phyloP scores from a whole-genome alignment of 768 basidiomycete species.

The Agrocybe praecox region DNA sequence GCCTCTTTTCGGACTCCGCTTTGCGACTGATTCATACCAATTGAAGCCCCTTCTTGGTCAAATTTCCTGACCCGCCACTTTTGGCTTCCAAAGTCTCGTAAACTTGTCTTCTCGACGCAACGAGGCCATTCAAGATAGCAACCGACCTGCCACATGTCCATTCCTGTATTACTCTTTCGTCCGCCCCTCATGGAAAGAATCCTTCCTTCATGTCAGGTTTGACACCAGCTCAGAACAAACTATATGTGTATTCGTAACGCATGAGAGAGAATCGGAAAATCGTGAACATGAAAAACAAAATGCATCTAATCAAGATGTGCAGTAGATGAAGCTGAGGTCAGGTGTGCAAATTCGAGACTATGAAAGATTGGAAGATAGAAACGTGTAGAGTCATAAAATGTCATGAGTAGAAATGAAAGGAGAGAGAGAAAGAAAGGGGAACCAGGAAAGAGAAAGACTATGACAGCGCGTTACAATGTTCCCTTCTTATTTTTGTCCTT shows the following conservation, averaged over 20 bases:
- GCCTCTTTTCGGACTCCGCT: slow-evolving; percentile 26
- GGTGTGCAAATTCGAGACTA: neutral
- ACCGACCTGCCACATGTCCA: slow-evolving; percentile 18
- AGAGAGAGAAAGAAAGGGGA: slow-evolving; percentile 19
- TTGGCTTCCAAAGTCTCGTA: neutral
- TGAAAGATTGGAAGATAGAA: too few relatives aligned
- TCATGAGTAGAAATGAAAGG: slow-evolving; percentile 3
- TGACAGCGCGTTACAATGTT: slow-evolving; percentile 21
- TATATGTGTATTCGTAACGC: slow-evolving; percentile 4
- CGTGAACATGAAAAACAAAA: slow-evolving; percentile 10
- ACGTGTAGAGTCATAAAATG: neutral
- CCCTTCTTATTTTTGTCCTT: slow-evolving; percentile 59
- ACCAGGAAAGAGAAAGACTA: slow-evolving; percentile 26
- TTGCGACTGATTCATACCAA: neutral
- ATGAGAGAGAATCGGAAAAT: slow-evolving; percentile 11
- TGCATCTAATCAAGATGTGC: neutral
- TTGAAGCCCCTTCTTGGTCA: neutral
- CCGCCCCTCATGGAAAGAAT: slow-evolving; percentile 8
- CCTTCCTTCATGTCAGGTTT: slow-evolving; percentile 11
- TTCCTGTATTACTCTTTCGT: slow-evolving; percentile 3
- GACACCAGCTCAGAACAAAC: slow-evolving; percentile 2
- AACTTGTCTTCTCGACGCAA: neutral
- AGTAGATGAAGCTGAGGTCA: slow-evolving; percentile 4
- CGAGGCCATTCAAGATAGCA: neutral
- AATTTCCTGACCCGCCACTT: neutral